Evolutionary conservation across 768 basidiomycete genomes (phyloP).

Genomic region (Tylopilus plumbeoviolaceoides): DNA sequence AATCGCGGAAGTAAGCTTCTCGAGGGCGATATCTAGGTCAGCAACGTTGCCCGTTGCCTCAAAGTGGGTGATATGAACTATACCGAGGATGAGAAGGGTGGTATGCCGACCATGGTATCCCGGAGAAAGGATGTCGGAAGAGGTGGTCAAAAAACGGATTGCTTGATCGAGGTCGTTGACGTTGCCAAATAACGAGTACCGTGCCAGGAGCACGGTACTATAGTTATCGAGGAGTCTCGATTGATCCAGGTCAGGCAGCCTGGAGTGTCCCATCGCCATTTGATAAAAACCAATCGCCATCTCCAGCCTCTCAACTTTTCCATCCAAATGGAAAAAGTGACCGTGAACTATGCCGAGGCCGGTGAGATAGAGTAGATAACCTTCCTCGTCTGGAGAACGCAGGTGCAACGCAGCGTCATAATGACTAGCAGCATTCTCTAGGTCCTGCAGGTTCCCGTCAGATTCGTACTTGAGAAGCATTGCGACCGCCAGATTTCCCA

Average conservation of each 20-base stretch:
- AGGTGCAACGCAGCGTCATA: constrained; percentile 16
- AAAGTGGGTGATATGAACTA: constrained; percentile 7
- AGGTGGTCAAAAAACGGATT: constrained; percentile 18
- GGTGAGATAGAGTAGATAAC: constrained; percentile 5
- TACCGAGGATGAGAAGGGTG: constrained; percentile 15
- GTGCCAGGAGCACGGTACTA: constrained; percentile 15
- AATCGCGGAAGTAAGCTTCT: constrained; percentile 13
- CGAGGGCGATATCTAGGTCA: constrained; percentile 18
- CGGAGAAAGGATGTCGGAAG: constrained; percentile 12
- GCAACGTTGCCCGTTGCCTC: constrained; percentile 1
- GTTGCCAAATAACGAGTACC: constrained; percentile 11
- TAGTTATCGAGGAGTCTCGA: constrained; percentile 20
- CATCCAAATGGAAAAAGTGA: constrained; percentile 10
- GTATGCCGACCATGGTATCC: constrained; percentile 2
- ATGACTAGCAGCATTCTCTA: constrained; percentile 17
- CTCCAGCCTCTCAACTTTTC: constrained; percentile 14
- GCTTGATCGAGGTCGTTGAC: constrained; percentile 21
- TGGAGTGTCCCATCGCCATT: constrained; percentile 15
- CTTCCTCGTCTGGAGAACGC: constrained; percentile 11
- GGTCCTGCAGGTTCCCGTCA: constrained; percentile 20
- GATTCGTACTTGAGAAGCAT: constrained; percentile 22
- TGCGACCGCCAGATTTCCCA: constrained; percentile 21
- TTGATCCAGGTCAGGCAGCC: constrained; percentile 10
- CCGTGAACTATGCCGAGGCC: constrained; percentile 8
- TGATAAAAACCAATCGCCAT: constrained; percentile 18